A percentile compares a stretch with the other conserved stretches of the same genome.
phyloP scores from a whole-genome alignment of 1,284 basidiomycete genomes.

The Cryptococcus depauperatus region DNA sequence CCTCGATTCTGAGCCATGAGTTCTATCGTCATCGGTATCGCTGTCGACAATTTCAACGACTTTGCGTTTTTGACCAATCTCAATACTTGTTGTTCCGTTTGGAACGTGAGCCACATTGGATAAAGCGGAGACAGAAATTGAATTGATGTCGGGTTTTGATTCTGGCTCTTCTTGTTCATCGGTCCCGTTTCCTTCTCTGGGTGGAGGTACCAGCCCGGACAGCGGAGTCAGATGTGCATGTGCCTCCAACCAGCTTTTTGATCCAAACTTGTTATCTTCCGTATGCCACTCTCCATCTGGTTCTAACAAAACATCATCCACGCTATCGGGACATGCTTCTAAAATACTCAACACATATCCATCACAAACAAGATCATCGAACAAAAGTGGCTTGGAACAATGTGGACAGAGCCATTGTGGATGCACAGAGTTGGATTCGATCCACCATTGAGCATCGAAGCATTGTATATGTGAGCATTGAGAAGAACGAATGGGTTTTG shows the following conservation, averaged over 20 bases:
- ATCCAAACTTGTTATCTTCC: conserved; percentile 72
- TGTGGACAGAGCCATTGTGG: conserved; percentile 96
- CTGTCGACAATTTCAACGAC: conserved; percentile 68
- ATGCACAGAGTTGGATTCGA: conserved; percentile 88
- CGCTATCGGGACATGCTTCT: conserved; percentile 53
- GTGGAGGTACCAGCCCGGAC: conserved; percentile 1
- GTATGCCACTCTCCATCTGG: conserved; percentile 94
- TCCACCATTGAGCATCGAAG: conserved; percentile 93
- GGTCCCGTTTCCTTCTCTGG: background rate
- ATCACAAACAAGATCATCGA: conserved; percentile 81
- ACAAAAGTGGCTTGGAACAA: conserved; percentile 70
- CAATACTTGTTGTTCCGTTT: background rate
- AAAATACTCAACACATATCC: conserved; percentile 47
- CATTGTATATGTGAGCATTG: conserved; percentile 87
- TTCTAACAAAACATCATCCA: conserved; percentile 90
- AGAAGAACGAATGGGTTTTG: conserved; percentile 73
- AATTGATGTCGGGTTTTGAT: too few relatives aligned
- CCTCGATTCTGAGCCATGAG: too few relatives aligned
- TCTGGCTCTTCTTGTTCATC: background rate
- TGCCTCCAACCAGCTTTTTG: conserved; percentile 57
- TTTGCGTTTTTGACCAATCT: conserved; percentile 31
- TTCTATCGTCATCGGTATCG: conserved; percentile 52
- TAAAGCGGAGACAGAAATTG: background rate
- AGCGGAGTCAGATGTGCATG: conserved; percentile 44
- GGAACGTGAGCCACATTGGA: background rate